Conservation (phyloP, 805 yeast species). For the Cyberlindnera euphorbiae region DNA sequence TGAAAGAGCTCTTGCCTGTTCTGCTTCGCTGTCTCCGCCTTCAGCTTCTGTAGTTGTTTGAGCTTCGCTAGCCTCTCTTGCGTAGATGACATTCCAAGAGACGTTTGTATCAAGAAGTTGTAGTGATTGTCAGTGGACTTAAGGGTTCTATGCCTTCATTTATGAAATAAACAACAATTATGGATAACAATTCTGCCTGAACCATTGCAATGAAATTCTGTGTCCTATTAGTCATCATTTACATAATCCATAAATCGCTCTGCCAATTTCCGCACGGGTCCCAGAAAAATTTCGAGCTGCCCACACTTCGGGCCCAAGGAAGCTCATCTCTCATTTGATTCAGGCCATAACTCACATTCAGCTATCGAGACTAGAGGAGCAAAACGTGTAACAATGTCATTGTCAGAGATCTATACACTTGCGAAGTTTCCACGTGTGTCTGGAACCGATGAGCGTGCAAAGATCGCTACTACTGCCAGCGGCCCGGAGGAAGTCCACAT, state of each 20-base stretch:
- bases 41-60: constrained; percentile 26
- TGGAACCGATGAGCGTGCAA: constrained; percentile 13
- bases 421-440: constrained; percentile 26
- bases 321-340: too few species aligned
- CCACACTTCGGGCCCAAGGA: too few species aligned
- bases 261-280: constrained; percentile 3
- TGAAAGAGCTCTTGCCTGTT: constrained; percentile 35
- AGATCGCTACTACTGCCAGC: constrained; percentile 11
- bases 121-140: too few species aligned
- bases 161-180: too few species aligned
- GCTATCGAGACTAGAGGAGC: not conserved
- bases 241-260: not conserved
- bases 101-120: too few species aligned
- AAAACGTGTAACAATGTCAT: constrained; percentile 24
- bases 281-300: constrained; percentile 8
- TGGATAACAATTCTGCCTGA: too few species aligned
- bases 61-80: constrained; percentile 23
- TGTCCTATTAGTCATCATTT: too few species aligned
- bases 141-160: too few species aligned
- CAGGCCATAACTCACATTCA: too few species aligned
- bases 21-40: constrained; percentile 26
- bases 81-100: not conserved
- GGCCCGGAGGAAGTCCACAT: constrained; percentile 19
- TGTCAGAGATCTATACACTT: constrained; percentile 21
- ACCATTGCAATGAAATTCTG: too few species aligned